Percentiles rank a stretch among this genome's conserved stretches.
These are phyloP conservation scores for Macrolepiota dolichaula DNA, from an alignment of 768 basidiomycete genomes.

Conservation along the genomic window DNA sequence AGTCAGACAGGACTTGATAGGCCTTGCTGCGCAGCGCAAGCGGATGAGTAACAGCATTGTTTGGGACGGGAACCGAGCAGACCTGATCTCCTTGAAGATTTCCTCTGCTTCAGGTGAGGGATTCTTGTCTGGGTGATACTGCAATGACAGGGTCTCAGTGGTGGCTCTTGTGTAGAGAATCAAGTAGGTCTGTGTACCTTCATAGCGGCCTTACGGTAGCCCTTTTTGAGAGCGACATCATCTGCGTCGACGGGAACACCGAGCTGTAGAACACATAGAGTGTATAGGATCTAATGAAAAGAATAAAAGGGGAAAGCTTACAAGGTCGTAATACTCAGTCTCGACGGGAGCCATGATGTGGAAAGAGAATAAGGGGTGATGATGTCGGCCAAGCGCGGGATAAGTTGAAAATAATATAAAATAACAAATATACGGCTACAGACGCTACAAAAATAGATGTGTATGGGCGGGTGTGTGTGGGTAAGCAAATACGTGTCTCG, in stretches of 20 bases:
- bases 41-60: conserved; percentile 1
- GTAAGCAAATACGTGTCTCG: background rate
- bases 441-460: background rate
- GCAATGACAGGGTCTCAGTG: conserved; percentile 7
- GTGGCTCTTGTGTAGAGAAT: background rate
- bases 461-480: too few species aligned
- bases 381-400: background rate
- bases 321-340: conserved; percentile 86
- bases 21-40: conserved; percentile 63
- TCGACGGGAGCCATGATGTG: conserved; percentile 78
- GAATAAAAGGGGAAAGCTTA: conserved; percentile 31
- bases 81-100: conserved; percentile 97
- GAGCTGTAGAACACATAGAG: conserved; percentile 41
- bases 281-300: too few species aligned
- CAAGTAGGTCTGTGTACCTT: conserved; percentile 57
- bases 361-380: conserved; percentile 1
- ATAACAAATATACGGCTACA: background rate
- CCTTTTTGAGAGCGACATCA: conserved; percentile 88
- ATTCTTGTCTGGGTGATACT: conserved; percentile 98
- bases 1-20: conserved; percentile 87
- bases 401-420: background rate
- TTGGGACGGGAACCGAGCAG: conserved; percentile 13
- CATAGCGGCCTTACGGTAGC: conserved; percentile 92
- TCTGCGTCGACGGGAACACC: conserved; percentile 69
- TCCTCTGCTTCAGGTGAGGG: conserved; percentile 88